Evolutionary conservation across 73 alveolate genomes (phyloP).

Genomic region (Paramecium sexaurelia): DNA sequence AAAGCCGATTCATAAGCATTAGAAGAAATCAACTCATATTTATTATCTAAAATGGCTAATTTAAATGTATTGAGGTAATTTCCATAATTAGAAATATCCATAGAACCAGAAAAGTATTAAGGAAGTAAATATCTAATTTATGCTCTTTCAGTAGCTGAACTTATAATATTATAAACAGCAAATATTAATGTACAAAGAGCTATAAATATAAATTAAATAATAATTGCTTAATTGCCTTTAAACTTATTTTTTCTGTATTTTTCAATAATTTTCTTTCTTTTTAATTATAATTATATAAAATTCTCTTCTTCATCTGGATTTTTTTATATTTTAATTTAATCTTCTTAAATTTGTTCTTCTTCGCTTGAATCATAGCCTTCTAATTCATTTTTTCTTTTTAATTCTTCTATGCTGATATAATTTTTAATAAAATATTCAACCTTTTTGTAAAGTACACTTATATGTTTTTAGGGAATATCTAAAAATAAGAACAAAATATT

Average conservation of each 20-base stretch:
- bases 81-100: not conserved
- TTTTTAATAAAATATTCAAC: constrained; percentile 52
- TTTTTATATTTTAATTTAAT: not conserved
- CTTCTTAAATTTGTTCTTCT: not conserved
- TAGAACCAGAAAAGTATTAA: not conserved
- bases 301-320: constrained; percentile 36
- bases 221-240: constrained; percentile 51
- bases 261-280: constrained; percentile 36
- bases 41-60: not conserved
- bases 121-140: not conserved
- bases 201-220: not conserved
- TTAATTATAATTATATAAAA: not conserved
- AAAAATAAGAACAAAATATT: constrained; percentile 48
- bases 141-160: not conserved
- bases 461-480: constrained; percentile 53
- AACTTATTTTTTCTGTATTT: constrained; percentile 39
- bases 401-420: constrained; percentile 27
- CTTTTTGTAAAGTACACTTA: not conserved
- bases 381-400: constrained; percentile 10
- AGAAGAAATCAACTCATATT: not conserved
- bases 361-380: constrained; percentile 56
- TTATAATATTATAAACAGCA: constrained; percentile 44
- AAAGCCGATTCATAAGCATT: not conserved
- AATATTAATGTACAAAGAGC: constrained; percentile 33
- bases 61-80: constrained; percentile 33